Base-by-base conservation (phyloP, 2,329 filamentous ascomycete genomes). In the Sclerotinia borealis region DNA sequence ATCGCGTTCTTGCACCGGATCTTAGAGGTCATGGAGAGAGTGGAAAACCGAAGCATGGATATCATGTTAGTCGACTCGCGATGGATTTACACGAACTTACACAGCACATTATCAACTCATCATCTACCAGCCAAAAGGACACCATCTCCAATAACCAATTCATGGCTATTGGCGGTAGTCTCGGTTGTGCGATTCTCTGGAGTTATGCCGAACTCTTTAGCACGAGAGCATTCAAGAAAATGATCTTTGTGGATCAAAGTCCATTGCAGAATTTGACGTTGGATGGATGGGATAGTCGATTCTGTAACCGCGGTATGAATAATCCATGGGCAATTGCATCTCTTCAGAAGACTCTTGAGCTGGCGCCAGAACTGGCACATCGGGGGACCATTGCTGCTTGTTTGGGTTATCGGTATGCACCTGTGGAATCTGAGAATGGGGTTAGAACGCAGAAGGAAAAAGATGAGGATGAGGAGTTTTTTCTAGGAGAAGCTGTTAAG, bases 101-200 rank as follows among this genome's bases (percentile, higher is more conserved):
- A 4, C 22, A 59, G 6, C 64, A 67, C 55, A 39, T 71, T 2
- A 54, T n/a, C 15, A 17, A 15, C n/a, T 29, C 56, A 36, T 37
- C 31, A 6, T 9, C n/a, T 25, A 7, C 11, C 31, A 4, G 10
- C 22, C 56, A 34, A 29, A 45, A 13, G 2, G 13, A 1, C 3
- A 10, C 25, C 6, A 27, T 37, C 39, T 22, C 27, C 43, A 17
- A 47, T 2, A 31, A 25, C 7, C 49, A 62, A 22, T 70, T 68
- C 64, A 67, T 60, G 19, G 69, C 67, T 11, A 70, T 75, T 31
- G 73, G 72, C 36, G 71, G 71, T 3, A 72, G 70, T 63, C 64
- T 75, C 25, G 73, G 73, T 1, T 73, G 71, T 59, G 66, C 72
- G 0, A 74, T 75, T 10, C 49, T 73, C 34, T 75, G 73, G 72